Evolutionary conservation across 345 rosid genomes (phyloP).

Genomic region (Litchi chinensis): DNA sequence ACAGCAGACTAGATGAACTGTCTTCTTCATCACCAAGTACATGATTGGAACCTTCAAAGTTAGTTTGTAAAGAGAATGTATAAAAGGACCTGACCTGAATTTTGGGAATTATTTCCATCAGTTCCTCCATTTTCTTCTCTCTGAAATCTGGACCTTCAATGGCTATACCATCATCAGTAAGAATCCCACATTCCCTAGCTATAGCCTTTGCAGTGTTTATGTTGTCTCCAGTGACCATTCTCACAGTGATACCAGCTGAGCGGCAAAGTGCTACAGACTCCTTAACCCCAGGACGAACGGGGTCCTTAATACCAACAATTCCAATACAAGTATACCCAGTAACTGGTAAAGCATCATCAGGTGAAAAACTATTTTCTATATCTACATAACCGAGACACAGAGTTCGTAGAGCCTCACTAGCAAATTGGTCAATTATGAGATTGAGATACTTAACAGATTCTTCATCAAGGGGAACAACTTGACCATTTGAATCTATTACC

Average conservation of each 20-base stretch:
- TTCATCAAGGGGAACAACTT: slow-evolving; percentile 72
- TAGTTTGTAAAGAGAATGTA: slow-evolving; percentile 2
- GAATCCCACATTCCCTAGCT: slow-evolving; percentile 93
- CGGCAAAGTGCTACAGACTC: slow-evolving; percentile 88
- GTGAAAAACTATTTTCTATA: slow-evolving; percentile 54
- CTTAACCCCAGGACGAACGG: slow-evolving; percentile 93
- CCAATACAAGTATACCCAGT: slow-evolving; percentile 78
- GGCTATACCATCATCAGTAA: slow-evolving; percentile 82
- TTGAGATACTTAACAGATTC: slow-evolving; percentile 56
- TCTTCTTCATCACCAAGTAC: not conserved
- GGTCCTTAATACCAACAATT: slow-evolving; percentile 92
- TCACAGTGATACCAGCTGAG: slow-evolving; percentile 84
- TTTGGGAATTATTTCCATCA: slow-evolving; percentile 75
- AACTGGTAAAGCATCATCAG: slow-evolving; percentile 56
- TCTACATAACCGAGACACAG: slow-evolving; percentile 79
- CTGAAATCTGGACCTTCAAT: slow-evolving; percentile 90
- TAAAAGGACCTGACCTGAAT: slow-evolving; percentile 59
- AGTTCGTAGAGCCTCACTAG: slow-evolving; percentile 87
- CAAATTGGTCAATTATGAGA: slow-evolving; percentile 73
- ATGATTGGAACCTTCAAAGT: not conserved
- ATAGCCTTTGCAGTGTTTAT: slow-evolving; percentile 92
- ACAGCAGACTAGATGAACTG: not conserved
- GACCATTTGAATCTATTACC: slow-evolving; percentile 67
- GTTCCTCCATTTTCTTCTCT: slow-evolving; percentile 74
- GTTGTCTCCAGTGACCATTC: slow-evolving; percentile 97